phyloP scores from a whole-genome alignment of 306 rosid species.

The Casuarina equisetifolia region DNA sequence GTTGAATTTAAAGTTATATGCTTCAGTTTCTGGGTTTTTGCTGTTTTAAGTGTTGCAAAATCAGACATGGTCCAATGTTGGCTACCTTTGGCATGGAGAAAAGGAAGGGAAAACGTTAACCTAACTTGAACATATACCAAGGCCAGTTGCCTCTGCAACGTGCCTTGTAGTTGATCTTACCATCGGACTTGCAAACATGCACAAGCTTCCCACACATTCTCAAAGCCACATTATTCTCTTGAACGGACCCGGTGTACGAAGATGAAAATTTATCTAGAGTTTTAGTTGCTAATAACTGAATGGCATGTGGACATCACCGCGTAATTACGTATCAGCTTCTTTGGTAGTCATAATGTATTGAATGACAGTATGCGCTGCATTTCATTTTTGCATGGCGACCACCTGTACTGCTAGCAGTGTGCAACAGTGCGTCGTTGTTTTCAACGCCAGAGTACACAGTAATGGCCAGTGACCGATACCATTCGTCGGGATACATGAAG shows the following conservation, averaged over 20 bases:
- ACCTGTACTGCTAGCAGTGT: not conserved
- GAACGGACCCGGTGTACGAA: not conserved
- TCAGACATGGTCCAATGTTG: no score
- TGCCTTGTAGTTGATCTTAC: no score
- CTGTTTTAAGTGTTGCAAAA: not conserved
- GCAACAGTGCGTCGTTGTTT: not conserved
- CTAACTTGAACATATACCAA: not conserved
- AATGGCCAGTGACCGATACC: not conserved
- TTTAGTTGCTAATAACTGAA: no score
- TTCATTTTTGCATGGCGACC: slow-evolving; percentile 9
- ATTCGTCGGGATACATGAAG: no score
- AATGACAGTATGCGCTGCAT: not conserved
- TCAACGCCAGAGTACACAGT: not conserved
- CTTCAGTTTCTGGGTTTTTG: not conserved
- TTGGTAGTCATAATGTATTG: not conserved
- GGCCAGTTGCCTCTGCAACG: not conserved
- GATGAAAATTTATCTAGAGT: no score
- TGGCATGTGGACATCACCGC: not conserved
- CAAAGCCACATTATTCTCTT: not conserved
- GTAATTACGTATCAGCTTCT: not conserved
- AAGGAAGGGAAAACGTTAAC: no score
- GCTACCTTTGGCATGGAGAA: no score
- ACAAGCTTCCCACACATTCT: no score
- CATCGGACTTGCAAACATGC: no score
- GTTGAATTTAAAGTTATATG: not conserved